Evolutionary conservation across 257 asterid genomes (phyloP).

Genomic region (Marsdenia floribunda): DNA sequence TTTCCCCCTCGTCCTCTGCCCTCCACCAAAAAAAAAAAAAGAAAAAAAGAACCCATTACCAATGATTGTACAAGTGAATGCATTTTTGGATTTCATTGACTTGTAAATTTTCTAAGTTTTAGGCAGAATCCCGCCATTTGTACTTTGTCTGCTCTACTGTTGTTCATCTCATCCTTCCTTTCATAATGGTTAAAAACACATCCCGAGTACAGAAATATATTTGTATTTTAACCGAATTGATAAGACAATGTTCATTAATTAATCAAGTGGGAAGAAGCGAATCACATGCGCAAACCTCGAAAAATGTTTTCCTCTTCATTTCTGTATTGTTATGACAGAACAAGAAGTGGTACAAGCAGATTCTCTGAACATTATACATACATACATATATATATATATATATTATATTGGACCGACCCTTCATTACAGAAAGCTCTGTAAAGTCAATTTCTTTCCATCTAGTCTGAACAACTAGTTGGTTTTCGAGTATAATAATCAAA

Average conservation of each 20-base stretch:
- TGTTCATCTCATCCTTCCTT: too few relatives aligned
- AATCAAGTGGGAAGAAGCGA: background rate
- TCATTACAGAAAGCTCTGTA: too few relatives aligned
- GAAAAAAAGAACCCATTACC: background rate
- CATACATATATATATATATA: too few relatives aligned
- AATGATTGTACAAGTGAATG: background rate
- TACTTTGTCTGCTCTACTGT: background rate
- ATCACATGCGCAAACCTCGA: background rate
- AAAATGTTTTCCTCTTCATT: background rate
- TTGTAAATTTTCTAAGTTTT: background rate
- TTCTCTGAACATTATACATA: background rate
- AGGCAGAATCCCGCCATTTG: background rate
- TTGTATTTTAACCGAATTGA: background rate
- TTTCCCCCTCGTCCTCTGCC: too few relatives aligned
- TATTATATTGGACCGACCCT: too few relatives aligned
- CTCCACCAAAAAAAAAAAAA: too few relatives aligned
- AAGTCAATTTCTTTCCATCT: too few relatives aligned
- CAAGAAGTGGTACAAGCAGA: background rate
- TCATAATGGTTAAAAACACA: background rate
- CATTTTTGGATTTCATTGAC: background rate
- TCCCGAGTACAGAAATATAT: background rate
- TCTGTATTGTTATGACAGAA: background rate
- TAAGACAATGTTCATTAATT: background rate
- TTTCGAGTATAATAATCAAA: too few relatives aligned
- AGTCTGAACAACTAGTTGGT: too few relatives aligned